phyloP scores from a whole-genome alignment of 75 land plant species.

The Sequoiadendron giganteum region DNA sequence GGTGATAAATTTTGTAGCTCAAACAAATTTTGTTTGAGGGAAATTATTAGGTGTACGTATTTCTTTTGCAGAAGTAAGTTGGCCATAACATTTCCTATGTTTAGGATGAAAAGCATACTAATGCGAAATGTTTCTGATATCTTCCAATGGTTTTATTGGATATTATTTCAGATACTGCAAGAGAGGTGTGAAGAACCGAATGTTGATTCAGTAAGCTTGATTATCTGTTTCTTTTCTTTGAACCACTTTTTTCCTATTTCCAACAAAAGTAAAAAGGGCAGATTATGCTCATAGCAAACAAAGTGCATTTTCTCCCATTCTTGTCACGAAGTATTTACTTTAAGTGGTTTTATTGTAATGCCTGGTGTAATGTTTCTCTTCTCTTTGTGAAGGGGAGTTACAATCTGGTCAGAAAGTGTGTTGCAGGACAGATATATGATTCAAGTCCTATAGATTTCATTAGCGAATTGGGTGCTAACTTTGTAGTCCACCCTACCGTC shows the following conservation, averaged over 20 bases:
- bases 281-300: background rate
- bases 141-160: background rate
- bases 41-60: background rate
- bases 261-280: background rate
- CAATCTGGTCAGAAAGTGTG: constrained; percentile 52
- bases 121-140: background rate
- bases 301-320: background rate
- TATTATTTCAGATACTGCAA: constrained; percentile 11
- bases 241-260: background rate
- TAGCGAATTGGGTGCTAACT: constrained; percentile 64
- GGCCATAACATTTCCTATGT: background rate
- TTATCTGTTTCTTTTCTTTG: background rate
- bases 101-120: background rate
- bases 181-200: constrained; percentile 10
- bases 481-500: constrained; percentile 51
- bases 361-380: background rate
- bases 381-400: constrained; percentile 52
- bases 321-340: background rate
- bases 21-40: background rate
- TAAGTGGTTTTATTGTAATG: background rate
- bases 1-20: background rate
- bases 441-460: constrained; percentile 87
- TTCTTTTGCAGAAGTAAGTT: background rate
- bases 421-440: constrained; percentile 86
- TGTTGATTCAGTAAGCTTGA: background rate